Evolutionary conservation across 2,329 filamentous ascomycete genomes (phyloP).

Genomic region (Penicillium sumatraense): DNA sequence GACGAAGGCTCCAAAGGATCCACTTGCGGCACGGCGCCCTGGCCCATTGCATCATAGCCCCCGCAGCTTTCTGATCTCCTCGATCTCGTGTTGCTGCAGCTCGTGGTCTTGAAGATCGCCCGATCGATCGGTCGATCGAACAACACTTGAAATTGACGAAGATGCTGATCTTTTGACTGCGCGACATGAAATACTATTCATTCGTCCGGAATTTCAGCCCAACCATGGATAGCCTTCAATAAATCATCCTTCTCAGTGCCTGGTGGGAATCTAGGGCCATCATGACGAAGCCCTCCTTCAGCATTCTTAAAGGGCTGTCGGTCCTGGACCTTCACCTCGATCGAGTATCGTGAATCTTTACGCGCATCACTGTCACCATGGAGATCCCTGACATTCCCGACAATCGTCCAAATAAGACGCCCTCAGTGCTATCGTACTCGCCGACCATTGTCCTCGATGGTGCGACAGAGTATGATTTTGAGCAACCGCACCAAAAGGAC

Average conservation of each 20-base stretch:
- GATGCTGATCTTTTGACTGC: slow-evolving; percentile 10
- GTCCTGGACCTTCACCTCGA: background rate
- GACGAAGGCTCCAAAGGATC: slow-evolving; percentile 3
- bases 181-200: slow-evolving; percentile 11
- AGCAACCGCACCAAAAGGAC: background rate
- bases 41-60: slow-evolving; percentile 17
- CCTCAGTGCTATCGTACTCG: slow-evolving; percentile 15
- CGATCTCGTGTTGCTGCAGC: slow-evolving; percentile 12
- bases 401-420: slow-evolving; percentile 17
- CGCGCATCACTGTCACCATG: slow-evolving; percentile 11
- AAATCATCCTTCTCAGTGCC: background rate
- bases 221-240: slow-evolving; percentile 17
- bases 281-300: background rate
- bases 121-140: slow-evolving; percentile 22
- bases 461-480: slow-evolving; percentile 1
- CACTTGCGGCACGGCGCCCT: slow-evolving; percentile 8
- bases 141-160: slow-evolving; percentile 2
- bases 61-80: slow-evolving; percentile 12
- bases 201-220: slow-evolving; percentile 4
- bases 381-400: slow-evolving; percentile 23
- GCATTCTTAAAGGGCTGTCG: slow-evolving; percentile 7
- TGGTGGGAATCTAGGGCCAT: background rate
- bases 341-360: background rate
- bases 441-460: slow-evolving; percentile 20
- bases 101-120: slow-evolving; percentile 18